phyloP scores from a whole-genome alignment of 352 stramenopile genomes.

The Globisporangium abappressorium region DNA sequence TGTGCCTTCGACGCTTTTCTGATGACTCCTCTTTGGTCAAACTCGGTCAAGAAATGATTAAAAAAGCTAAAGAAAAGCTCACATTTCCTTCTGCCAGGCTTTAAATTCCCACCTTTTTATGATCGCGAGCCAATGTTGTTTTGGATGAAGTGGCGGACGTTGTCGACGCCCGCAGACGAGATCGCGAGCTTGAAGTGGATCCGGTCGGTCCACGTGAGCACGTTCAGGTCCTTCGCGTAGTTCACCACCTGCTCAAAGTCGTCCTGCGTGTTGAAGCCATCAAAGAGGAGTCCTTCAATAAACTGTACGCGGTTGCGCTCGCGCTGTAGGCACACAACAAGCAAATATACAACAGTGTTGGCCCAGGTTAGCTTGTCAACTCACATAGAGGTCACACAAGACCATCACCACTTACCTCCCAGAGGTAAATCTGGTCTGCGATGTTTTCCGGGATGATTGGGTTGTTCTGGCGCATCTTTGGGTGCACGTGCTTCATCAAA shows the following conservation, averaged over 20 bases:
- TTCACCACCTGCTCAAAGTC: conserved; percentile 78
- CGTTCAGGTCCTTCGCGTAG: conserved; percentile 63
- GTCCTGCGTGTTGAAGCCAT: conserved; percentile 82
- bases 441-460: conserved; percentile 88
- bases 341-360: not conserved
- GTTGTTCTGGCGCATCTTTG: conserved; percentile 70
- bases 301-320: conserved; percentile 89
- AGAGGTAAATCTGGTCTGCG: conserved; percentile 90
- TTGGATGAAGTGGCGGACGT: conserved; percentile 72
- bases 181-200: conserved; percentile 83
- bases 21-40: not conserved
- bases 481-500: conserved; percentile 85
- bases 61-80: not conserved
- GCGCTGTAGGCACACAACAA: conserved; percentile 20
- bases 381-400: not conserved
- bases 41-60: not conserved
- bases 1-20: not conserved
- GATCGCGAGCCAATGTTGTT: conserved; percentile 28
- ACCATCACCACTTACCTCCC: conserved; percentile 48
- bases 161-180: conserved; percentile 53
- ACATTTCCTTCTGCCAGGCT: not conserved
- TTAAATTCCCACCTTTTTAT: not conserved
- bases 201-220: conserved; percentile 79
- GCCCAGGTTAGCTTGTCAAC: not conserved
- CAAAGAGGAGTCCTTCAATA: conserved; percentile 78